Evolutionary conservation across 2,329 filamentous ascomycete genomes (phyloP).

Genomic region (Plenodomus biglobosus): DNA sequence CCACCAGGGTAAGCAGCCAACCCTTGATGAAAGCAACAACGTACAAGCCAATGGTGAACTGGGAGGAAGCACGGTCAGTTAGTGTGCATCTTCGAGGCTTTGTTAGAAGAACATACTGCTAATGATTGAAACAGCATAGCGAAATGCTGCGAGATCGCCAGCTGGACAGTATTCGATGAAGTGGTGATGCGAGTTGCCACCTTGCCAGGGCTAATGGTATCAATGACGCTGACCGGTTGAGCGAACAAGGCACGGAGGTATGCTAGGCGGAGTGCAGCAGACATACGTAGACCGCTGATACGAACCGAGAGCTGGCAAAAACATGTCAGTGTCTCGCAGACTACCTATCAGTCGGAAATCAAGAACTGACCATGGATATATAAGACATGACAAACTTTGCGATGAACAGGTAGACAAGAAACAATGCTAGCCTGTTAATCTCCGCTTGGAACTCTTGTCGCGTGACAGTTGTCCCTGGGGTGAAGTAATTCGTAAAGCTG

Average conservation of each 20-base stretch:
- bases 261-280: slow-evolving; percentile 52
- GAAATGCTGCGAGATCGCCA: slow-evolving; percentile 58
- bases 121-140: slow-evolving; percentile 49
- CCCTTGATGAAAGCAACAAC: slow-evolving; percentile 56
- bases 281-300: slow-evolving; percentile 54
- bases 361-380: slow-evolving; percentile 28
- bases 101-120: slow-evolving; percentile 5
- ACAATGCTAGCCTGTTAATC: slow-evolving; percentile 46
- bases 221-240: slow-evolving; percentile 54
- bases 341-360: slow-evolving; percentile 3
- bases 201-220: slow-evolving; percentile 52
- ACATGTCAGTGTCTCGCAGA: not conserved
- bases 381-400: slow-evolving; percentile 40
- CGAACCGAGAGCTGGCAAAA: slow-evolving; percentile 50
- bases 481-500: slow-evolving; percentile 60
- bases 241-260: slow-evolving; percentile 55
- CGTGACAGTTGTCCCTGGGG: slow-evolving; percentile 46
- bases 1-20: slow-evolving; percentile 55
- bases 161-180: slow-evolving; percentile 56
- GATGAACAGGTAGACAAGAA: slow-evolving; percentile 42
- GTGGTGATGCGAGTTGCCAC: slow-evolving; percentile 57
- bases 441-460: slow-evolving; percentile 53
- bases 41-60: slow-evolving; percentile 39
- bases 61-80: not conserved
- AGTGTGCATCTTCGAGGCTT: not conserved